Evolutionary conservation across 352 stramenopile genomes (phyloP).

Genomic region (Pythium vanterpoolii): DNA sequence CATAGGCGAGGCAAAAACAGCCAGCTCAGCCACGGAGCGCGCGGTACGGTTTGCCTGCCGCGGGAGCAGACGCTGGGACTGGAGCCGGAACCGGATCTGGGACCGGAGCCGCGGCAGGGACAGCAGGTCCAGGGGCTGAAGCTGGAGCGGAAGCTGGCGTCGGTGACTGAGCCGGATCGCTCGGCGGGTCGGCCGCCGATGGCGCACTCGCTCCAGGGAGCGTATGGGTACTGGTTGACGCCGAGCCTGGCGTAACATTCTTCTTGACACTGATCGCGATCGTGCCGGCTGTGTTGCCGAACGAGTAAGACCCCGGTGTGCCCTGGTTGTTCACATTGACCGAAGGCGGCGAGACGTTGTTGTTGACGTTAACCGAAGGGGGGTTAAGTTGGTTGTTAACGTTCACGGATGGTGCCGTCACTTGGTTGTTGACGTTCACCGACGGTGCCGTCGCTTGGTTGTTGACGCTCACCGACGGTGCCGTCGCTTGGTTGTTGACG

Average conservation of each 20-base stretch:
- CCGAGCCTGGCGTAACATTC: not conserved
- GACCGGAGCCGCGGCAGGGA: not conserved
- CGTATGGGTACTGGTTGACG: not conserved
- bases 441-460: no score
- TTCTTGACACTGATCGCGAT: not conserved
- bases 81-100: not conserved
- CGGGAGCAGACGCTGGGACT: not conserved
- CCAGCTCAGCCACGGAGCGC: not conserved
- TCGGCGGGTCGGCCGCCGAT: not conserved
- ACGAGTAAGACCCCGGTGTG: not conserved
- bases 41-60: not conserved
- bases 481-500: no score
- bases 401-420: not conserved
- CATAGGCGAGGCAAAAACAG: no score
- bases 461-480: no score
- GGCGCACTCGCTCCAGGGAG: not conserved
- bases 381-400: slow-evolving; percentile 3
- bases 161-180: not conserved
- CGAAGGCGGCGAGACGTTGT: not conserved
- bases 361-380: slow-evolving; percentile 14
- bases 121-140: not conserved
- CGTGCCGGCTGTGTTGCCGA: not conserved
- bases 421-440: no score
- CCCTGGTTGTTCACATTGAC: slow-evolving; percentile 6
- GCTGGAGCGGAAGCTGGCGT: not conserved